Base-by-base conservation (phyloP, 257 asterid genomes). In the Echium plantagineum region DNA sequence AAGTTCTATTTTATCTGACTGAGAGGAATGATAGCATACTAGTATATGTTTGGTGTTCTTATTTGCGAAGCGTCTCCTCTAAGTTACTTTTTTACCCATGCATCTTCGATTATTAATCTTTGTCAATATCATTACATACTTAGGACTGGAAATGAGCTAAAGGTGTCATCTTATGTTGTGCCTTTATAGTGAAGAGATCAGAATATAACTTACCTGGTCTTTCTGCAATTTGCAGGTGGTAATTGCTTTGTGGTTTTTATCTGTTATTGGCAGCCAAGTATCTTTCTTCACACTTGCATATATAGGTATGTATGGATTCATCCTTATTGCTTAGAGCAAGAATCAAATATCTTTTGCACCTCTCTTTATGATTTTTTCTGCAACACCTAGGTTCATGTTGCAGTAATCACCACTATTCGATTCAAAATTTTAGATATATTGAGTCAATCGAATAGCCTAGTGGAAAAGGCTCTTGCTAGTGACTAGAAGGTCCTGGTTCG, bases 201-300 rank as follows among this genome's bases (percentile, higher is more conserved):
- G 59, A 63, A 10, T 32, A 12, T 3, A 24, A 19, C 5, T 31
- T 58, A n/a, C 26, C 64, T 7, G 30, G 2, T 55, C 75, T 69
- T 67, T 60, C 26, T 75, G 60, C 51, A 71, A 80, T 72, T 61
- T 84, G 85, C 94, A 91, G 98, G 98, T 86, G 21, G 97, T 86
- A 76, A 85, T 85, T 74, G 84, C 81, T 67, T 68, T 91, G 66
- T 91, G 98, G 98, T 74, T 88, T 65, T 69, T 91, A 66, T 91
- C 98, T 61, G 97, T 86, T 65, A 66, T 85, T 61, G 97, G 98
- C 62, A 75, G 87, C 85, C 65, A 85, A 75, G 66, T 89, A 69
- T 88, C 97, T 74, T 88, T 91, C 75, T 77, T 72, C 74, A 88
- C 95, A 35, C 78, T 91, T 66, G 75, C 84, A n/a, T 91, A 88